Evolutionary conservation across 768 basidiomycete genomes (phyloP).

Genomic region (Tremella fuciformis): DNA sequence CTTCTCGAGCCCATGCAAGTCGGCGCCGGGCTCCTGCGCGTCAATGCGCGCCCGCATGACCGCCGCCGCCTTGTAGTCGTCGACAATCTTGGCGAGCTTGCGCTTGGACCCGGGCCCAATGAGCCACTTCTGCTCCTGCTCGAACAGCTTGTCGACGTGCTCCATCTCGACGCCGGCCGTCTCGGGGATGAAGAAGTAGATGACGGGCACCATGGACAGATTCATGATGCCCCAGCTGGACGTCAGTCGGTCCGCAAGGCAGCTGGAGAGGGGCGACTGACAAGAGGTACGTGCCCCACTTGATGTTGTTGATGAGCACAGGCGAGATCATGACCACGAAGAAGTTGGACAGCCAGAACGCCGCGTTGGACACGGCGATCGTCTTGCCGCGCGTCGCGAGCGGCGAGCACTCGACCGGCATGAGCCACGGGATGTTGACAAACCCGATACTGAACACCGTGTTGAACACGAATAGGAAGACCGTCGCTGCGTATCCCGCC

Average conservation of each 20-base stretch:
- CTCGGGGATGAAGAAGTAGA: background rate
- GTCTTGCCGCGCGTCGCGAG: background rate
- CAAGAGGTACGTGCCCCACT: conserved; percentile 4
- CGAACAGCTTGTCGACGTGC: background rate
- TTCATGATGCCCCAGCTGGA: no score
- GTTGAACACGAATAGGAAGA: conserved; percentile 65
- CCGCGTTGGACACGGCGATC: background rate
- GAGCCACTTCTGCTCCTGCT: conserved; percentile 1
- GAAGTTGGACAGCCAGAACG: conserved; percentile 7
- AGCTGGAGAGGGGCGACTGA: background rate
- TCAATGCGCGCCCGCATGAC: no score
- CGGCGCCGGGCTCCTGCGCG: no score
- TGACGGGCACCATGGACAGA: no score
- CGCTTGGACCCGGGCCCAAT: conserved; percentile 1
- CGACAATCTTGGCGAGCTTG: background rate
- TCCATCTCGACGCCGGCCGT: background rate
- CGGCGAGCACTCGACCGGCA: conserved; percentile 1
- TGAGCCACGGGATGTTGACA: conserved; percentile 4
- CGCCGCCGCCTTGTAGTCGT: no score
- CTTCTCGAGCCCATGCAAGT: no score
- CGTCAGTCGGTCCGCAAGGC: no score
- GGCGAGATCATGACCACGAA: conserved; percentile 7
- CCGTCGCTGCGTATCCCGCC: conserved; percentile 57
- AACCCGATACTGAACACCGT: conserved; percentile 65
- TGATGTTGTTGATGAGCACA: conserved; percentile 3